These are phyloP conservation scores for Hyparrhenia diplandra DNA, from an alignment of 176 grass and related monocot species.

Conservation along the genomic window DNA sequence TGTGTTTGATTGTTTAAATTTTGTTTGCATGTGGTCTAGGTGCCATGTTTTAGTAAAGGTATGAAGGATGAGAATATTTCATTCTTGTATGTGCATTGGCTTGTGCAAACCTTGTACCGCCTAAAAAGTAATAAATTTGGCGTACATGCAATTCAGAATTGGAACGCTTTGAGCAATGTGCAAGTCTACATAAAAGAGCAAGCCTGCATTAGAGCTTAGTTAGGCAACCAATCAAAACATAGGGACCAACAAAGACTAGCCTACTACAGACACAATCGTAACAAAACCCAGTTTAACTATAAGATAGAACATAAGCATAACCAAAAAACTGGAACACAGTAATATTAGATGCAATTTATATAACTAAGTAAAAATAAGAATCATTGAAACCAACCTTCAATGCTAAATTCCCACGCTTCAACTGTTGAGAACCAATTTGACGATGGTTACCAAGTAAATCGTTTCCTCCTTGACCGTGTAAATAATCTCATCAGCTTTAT, in stretches of 20 bases:
- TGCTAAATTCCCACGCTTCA: too few species aligned
- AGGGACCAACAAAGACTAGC: neutral
- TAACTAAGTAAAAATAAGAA: conserved; percentile 3
- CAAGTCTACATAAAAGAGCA: neutral
- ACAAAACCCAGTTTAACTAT: neutral
- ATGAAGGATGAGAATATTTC: neutral
- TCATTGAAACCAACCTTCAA: conserved; percentile 25
- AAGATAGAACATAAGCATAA: neutral
- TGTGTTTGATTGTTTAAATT: too few species aligned
- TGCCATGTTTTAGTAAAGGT: neutral
- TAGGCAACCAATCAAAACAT: neutral
- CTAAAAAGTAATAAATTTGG: neutral
- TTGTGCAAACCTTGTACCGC: neutral
- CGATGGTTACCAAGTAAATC: conserved; percentile 87
- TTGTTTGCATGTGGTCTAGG: too few species aligned
- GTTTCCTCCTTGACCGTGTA: conserved; percentile 91
- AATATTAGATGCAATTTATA: neutral
- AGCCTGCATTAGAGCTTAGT: too few species aligned
- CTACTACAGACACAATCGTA: neutral
- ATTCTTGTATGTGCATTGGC: neutral
- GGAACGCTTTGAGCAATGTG: neutral
- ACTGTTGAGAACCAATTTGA: too few species aligned
- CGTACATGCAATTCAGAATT: neutral
- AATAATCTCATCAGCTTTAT: conserved; percentile 73
- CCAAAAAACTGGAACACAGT: neutral